These are phyloP conservation scores for Kwoniella shandongensis DNA, from an alignment of 768 basidiomycete genomes.

Conservation along the genomic window DNA sequence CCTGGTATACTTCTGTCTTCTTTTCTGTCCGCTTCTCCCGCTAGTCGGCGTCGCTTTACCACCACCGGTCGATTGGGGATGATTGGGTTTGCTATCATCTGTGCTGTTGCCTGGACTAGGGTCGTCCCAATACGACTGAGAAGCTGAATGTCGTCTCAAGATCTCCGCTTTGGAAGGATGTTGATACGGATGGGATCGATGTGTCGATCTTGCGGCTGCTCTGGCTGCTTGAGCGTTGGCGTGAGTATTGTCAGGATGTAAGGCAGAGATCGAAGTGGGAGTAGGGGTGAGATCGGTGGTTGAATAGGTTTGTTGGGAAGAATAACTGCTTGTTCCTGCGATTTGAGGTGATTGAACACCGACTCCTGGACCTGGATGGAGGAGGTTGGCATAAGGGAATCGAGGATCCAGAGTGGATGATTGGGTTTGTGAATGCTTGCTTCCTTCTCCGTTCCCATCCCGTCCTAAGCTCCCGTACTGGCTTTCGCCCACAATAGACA, in stretches of 20 bases:
- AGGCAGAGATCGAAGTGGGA: background rate
- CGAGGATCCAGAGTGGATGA: slow-evolving; percentile 18
- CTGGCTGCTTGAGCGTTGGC: background rate
- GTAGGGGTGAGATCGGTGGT: background rate
- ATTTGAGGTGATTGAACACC: background rate
- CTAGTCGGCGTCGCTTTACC: background rate
- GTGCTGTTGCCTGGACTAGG: slow-evolving; percentile 2
- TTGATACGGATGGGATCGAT: background rate
- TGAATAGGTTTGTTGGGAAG: background rate
- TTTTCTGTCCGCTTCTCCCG: slow-evolving; percentile 22
- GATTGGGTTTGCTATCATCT: background rate
- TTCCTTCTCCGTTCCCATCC: background rate
- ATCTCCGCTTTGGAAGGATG: slow-evolving; percentile 19
- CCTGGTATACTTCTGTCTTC: slow-evolving; percentile 79
- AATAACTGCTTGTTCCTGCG: background rate
- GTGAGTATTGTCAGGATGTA: background rate
- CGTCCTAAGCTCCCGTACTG: no score
- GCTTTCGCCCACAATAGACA: no score
- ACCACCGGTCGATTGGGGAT: background rate
- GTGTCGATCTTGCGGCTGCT: background rate
- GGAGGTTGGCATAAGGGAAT: slow-evolving; percentile 15
- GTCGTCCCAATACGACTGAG: slow-evolving; percentile 22
- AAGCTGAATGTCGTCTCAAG: slow-evolving; percentile 11
- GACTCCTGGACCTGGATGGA: slow-evolving; percentile 8
- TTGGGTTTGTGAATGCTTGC: background rate